Percentiles rank a stretch among this genome's conserved stretches.
Evolutionary conservation across 2,329 filamentous ascomycete genomes (phyloP).

Genomic region (Decorospora gaudefroyi): DNA sequence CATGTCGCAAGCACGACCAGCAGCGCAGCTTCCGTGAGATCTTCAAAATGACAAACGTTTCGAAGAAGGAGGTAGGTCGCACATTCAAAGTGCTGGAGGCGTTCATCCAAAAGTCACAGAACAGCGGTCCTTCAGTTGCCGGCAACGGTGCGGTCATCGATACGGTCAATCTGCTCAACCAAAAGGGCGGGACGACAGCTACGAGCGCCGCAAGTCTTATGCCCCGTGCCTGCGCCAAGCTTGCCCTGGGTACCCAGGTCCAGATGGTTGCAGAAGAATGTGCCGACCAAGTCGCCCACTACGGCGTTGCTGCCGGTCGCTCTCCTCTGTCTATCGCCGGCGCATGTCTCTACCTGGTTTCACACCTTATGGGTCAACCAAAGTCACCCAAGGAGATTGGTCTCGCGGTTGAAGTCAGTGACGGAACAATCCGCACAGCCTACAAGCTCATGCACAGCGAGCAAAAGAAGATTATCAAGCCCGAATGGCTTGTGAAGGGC

Average conservation of each 20-base stretch:
- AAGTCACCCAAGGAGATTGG: slow-evolving; percentile 88
- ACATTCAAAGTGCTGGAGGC: slow-evolving; percentile 92
- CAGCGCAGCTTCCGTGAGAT: slow-evolving; percentile 94
- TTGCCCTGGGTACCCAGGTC: slow-evolving; percentile 74
- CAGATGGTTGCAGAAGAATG: slow-evolving; percentile 80
- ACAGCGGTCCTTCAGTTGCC: slow-evolving; percentile 28
- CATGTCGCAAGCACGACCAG: slow-evolving; percentile 85
- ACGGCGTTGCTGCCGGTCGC: slow-evolving; percentile 83
- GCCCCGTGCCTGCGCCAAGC: slow-evolving; percentile 83
- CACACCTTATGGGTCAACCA: slow-evolving; percentile 78
- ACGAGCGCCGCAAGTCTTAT: slow-evolving; percentile 84
- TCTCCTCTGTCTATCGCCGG: slow-evolving; percentile 93
- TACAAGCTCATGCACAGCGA: slow-evolving; percentile 86
- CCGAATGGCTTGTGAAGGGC: slow-evolving; percentile 73
- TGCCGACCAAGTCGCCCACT: slow-evolving; percentile 74
- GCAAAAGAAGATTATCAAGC: slow-evolving; percentile 72
- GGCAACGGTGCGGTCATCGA: slow-evolving; percentile 51
- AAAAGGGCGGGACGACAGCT: slow-evolving; percentile 64
- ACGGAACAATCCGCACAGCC: slow-evolving; percentile 93
- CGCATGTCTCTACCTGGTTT: slow-evolving; percentile 95
- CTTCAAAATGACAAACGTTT: slow-evolving; percentile 87
- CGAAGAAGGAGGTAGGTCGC: slow-evolving; percentile 95
- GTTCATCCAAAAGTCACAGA: slow-evolving; percentile 72
- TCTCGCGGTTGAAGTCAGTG: slow-evolving; percentile 82
- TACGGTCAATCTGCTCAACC: slow-evolving; percentile 64